These are phyloP conservation scores for Hansenula anomala DNA, from an alignment of 1,139 yeast genomes.

Conservation along the genomic window DNA sequence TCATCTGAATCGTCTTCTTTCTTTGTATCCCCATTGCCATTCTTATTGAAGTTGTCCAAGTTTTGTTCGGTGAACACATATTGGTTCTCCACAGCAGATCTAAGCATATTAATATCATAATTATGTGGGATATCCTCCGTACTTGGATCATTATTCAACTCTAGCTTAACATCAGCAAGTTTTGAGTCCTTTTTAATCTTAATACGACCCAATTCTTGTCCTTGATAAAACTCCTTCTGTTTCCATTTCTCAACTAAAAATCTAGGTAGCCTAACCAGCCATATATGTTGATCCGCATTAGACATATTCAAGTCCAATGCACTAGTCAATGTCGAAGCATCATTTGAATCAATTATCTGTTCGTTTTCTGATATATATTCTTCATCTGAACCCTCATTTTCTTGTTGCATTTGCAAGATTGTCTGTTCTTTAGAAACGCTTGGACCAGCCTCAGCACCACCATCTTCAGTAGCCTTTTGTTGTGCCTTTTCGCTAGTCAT, in stretches of 20 bases:
- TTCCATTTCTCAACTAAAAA: conserved; percentile 84
- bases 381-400: conserved; percentile 27
- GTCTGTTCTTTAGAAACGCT: conserved; percentile 7
- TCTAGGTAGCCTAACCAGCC: conserved; percentile 90
- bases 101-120: conserved; percentile 74
- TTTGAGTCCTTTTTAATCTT: conserved; percentile 51
- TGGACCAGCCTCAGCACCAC: neutral
- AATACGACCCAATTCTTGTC: conserved; percentile 78
- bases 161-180: conserved; percentile 48
- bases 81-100: conserved; percentile 77
- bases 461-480: neutral
- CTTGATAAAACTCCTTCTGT: conserved; percentile 53
- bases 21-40: conserved; percentile 14
- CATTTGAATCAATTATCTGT: conserved; percentile 37
- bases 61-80: conserved; percentile 91
- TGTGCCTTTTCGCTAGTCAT: neutral
- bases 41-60: conserved; percentile 61
- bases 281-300: conserved; percentile 61
- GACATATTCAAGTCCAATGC: conserved; percentile 61
- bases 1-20: conserved; percentile 7
- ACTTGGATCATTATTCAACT: conserved; percentile 44
- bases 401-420: conserved; percentile 18
- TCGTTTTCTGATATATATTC: conserved; percentile 35
- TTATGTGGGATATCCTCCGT: conserved; percentile 66
- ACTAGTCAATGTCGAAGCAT: conserved; percentile 29